These are phyloP conservation scores for Pinus taeda DNA, from an alignment of 75 land plant genomes.

Conservation along the genomic window DNA sequence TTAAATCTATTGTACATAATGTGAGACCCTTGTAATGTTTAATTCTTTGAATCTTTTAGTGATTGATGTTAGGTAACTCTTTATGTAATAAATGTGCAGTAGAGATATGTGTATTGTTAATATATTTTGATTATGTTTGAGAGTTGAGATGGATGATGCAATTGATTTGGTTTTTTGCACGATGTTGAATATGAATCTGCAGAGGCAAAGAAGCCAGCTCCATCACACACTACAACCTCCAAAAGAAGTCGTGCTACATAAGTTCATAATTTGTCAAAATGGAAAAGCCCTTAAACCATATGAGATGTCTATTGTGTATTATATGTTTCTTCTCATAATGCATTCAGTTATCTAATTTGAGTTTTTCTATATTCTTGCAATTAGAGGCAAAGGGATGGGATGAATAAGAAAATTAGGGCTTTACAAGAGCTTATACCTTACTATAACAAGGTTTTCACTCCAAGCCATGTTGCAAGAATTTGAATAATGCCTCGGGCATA, in stretches of 20 bases:
- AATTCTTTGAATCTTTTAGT: not conserved
- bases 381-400: constrained; percentile 64
- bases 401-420: constrained; percentile 68
- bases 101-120: not conserved
- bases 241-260: constrained; percentile 92
- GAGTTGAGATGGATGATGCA: not conserved
- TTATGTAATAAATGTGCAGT: not conserved
- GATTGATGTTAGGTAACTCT: too few species aligned
- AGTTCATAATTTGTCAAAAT: constrained; percentile 87
- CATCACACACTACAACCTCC: constrained; percentile 26
- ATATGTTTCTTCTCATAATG: not conserved
- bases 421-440: constrained; percentile 71
- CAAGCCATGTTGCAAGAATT: not conserved
- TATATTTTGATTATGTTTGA: not conserved
- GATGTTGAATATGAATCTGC: constrained; percentile 60
- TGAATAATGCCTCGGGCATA: not conserved
- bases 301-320: not conserved
- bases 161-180: constrained; percentile 16
- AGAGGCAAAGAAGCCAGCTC: constrained; percentile 42
- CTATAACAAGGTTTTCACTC: constrained; percentile 50
- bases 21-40: not conserved
- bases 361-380: not conserved
- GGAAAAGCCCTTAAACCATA: constrained; percentile 35
- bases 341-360: not conserved
- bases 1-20: not conserved